Evolutionary conservation across 139 green algal species (phyloP), one percentile per base, ranked within the genome.

Genomic region (Coelastrella sp.): DNA sequence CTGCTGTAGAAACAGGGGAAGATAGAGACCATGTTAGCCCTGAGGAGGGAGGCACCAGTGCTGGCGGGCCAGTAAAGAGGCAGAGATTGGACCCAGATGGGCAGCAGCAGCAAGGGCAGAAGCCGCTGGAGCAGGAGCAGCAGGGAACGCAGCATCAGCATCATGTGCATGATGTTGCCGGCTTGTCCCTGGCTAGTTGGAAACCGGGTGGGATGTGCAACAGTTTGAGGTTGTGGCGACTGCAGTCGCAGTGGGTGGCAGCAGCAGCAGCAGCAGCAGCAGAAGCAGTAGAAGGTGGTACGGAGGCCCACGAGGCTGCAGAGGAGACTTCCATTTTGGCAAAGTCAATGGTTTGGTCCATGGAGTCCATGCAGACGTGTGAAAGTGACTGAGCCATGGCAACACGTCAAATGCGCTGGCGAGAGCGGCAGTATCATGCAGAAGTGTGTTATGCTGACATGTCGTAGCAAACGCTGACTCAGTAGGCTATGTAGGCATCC

Each of bases 181-280:
- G 59, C 3, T 11, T 88, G 68, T 71, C 54, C 7, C 54, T 80
- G 54, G 47, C 54, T 3, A 88, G 83, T 54, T 68, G 19, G 7
- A 22, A 20, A 22, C 54, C 73, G 4, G 61, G 65, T 11, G 65
- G 79, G 0, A 19, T 61, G 8, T 76, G 87, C 16, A 95, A 95
- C 64, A 90, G 74, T 65, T 81, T 95, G 86, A 77, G 88, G 68
- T 65, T 95, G 76, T 94, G 91, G 92, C 57, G 84, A 23, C 71
- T 85, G 6, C 5, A 79, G 23, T 85, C 47, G 2, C n/a, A 86
- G n/a, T 92, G 90, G 90, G n/a, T 88, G 32, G 74, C 73, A 47
- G 61, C 64, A 65, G 61, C 22, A 77, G 61, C 81, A 87, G 81
- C 13, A 54, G 23, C 23, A 19, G 61, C 61, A 65, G 64, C 81